phyloP scores from a whole-genome alignment of 1,284 basidiomycete genomes.

The Porodaedalea pini region DNA sequence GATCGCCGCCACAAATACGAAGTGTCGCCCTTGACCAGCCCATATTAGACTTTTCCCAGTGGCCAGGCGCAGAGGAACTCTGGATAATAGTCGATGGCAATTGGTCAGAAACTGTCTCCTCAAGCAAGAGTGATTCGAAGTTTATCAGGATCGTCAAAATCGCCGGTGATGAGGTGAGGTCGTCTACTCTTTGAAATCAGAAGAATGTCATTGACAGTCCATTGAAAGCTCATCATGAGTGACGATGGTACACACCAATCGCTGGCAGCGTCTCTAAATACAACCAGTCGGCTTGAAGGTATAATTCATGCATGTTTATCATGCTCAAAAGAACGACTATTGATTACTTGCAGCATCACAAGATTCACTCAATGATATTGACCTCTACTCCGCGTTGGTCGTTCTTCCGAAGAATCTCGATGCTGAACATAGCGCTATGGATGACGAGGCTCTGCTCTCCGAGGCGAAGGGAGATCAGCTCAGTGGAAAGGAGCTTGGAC shows the following conservation, averaged over 20 bases:
- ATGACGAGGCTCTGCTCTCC: conserved; percentile 26
- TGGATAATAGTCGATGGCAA: conserved; percentile 13
- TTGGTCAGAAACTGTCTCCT: conserved; percentile 30
- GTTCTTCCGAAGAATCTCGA: conserved; percentile 62
- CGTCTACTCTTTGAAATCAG: not conserved
- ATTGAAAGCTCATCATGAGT: conserved; percentile 5
- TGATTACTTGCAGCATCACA: conserved; percentile 38
- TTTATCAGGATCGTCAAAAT: conserved; percentile 4
- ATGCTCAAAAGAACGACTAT: not conserved
- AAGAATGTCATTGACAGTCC: not conserved
- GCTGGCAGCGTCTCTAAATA: conserved; percentile 21
- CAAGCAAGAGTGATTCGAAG: not conserved
- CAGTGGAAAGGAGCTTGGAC: conserved; percentile 45
- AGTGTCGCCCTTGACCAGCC: conserved; percentile 53
- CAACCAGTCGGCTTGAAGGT: conserved; percentile 10
- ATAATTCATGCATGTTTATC: not conserved
- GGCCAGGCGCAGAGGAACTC: conserved; percentile 25
- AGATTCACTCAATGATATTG: conserved; percentile 48
- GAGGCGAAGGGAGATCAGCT: conserved; percentile 27
- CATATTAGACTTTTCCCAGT: conserved; percentile 55
- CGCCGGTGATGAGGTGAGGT: conserved; percentile 7
- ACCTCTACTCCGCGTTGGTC: conserved; percentile 57
- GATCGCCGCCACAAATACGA: conserved; percentile 32
- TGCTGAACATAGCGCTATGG: conserved; percentile 41
- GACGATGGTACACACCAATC: conserved; percentile 7